Percentiles rank a stretch among this genome's conserved stretches.
These are phyloP conservation scores for Populus euphratica DNA, from an alignment of 345 rosid genomes.

Conservation along the genomic window DNA sequence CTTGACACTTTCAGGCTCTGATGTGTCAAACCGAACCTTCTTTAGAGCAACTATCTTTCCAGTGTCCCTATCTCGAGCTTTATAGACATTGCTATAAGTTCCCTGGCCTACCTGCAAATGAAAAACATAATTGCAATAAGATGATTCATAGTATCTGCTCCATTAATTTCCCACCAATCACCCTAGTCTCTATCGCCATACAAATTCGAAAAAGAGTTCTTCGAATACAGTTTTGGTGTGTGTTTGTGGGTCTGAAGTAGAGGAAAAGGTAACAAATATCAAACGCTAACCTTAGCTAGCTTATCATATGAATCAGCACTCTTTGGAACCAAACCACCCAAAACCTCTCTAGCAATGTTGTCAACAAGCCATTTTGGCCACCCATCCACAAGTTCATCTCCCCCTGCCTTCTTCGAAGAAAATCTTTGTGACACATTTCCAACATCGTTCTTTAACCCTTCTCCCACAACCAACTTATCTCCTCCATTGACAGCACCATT, in stretches of 20 bases:
- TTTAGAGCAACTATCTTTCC: constrained; percentile 79
- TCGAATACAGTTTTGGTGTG: too few species aligned
- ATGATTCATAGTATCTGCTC: background rate
- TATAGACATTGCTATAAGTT: constrained; percentile 88
- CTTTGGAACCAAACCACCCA: constrained; percentile 52
- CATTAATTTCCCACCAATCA: background rate
- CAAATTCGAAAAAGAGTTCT: too few species aligned
- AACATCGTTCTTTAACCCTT: constrained; percentile 6
- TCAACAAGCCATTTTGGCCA: constrained; percentile 81
- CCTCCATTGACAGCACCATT: constrained; percentile 8
- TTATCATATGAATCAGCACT: constrained; percentile 69
- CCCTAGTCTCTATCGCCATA: background rate
- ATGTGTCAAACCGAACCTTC: constrained; percentile 81
- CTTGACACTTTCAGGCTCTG: constrained; percentile 77
- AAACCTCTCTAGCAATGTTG: constrained; percentile 44
- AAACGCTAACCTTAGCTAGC: constrained; percentile 50
- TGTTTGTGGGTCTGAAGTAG: background rate
- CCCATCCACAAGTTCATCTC: constrained; percentile 50
- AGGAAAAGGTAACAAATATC: background rate
- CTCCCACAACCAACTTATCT: constrained; percentile 1
- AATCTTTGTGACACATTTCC: constrained; percentile 21
- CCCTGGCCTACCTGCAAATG: constrained; percentile 75
- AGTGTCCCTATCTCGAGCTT: constrained; percentile 66
- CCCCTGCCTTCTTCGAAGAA: constrained; percentile 38
- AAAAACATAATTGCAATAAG: background rate